Evolutionary conservation across 352 stramenopile species (phyloP).

Genomic region (Globisporangium spiculum): DNA sequence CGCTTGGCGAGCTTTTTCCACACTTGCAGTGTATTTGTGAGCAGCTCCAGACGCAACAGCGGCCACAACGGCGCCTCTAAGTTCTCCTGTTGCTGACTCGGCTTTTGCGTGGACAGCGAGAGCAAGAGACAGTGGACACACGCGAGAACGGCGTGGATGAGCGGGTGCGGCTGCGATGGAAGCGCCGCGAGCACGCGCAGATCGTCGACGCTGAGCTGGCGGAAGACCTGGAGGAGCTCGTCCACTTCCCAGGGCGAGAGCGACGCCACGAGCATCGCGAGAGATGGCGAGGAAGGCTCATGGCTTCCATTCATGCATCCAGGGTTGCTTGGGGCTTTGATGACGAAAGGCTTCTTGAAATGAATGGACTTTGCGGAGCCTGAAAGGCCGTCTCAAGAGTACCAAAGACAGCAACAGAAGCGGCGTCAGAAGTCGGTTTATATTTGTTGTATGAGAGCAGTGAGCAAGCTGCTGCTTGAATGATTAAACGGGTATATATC

Average conservation of each 20-base stretch:
- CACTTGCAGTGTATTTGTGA: conserved; percentile 26
- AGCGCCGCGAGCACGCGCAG: conserved; percentile 41
- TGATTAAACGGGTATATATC: neutral
- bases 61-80: conserved; percentile 42
- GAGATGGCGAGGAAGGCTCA: neutral
- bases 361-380: neutral
- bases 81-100: neutral
- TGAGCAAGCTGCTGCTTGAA: neutral
- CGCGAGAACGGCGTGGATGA: conserved; percentile 36
- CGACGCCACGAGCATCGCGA: neutral
- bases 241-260: conserved; percentile 2
- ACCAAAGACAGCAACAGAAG: neutral
- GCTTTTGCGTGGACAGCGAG: conserved; percentile 25
- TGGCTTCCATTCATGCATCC: conserved; percentile 8
- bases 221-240: conserved; percentile 23
- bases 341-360: neutral
- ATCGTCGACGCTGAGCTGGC: conserved; percentile 37
- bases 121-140: conserved; percentile 43
- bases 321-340: neutral
- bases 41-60: conserved; percentile 51
- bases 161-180: conserved; percentile 35
- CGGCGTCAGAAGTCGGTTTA: neutral
- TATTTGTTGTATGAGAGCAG: neutral
- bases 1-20: conserved; percentile 42
- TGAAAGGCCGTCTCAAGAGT: neutral